Percentiles rank a stretch among this genome's conserved stretches.
Conservation (phyloP, 768 basidiomycete species). For the Tulasnella sp. region DNA sequence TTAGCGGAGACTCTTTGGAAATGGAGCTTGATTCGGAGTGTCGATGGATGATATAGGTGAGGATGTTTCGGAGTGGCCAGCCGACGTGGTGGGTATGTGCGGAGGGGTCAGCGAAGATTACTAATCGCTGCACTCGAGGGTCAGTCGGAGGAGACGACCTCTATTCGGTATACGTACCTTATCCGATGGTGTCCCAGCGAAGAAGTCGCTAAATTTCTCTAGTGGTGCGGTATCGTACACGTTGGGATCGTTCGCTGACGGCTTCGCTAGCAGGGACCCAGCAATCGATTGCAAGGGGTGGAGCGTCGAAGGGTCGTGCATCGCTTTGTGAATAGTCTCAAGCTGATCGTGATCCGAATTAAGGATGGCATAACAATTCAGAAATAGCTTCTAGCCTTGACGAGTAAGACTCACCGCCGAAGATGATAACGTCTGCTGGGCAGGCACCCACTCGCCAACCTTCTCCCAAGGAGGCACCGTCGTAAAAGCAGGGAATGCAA, state of each 20-base stretch:
- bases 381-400: neutral
- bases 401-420: conserved; percentile 18
- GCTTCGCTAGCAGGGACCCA: conserved; percentile 52
- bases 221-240: conserved; percentile 37
- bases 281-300: conserved; percentile 18
- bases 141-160: neutral
- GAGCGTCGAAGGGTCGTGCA: conserved; percentile 22
- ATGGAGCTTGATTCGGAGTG: conserved; percentile 23
- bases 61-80: conserved; percentile 89
- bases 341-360: conserved; percentile 25
- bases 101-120: conserved; percentile 79
- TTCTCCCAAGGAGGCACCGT: conserved; percentile 85
- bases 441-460: conserved; percentile 45
- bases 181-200: conserved; percentile 32
- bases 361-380: neutral
- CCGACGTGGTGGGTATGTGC: conserved; percentile 61
- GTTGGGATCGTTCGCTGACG: conserved; percentile 23
- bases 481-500: conserved; percentile 86
- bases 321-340: conserved; percentile 38
- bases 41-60: conserved; percentile 46
- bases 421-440: conserved; percentile 36
- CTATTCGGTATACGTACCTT: conserved; percentile 29
- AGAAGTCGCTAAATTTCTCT: conserved; percentile 44
- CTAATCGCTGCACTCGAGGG: conserved; percentile 28
- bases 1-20: conserved; percentile 30